Evolutionary conservation across 345 rosid species (phyloP).

Genomic region (Brassica rapa): DNA sequence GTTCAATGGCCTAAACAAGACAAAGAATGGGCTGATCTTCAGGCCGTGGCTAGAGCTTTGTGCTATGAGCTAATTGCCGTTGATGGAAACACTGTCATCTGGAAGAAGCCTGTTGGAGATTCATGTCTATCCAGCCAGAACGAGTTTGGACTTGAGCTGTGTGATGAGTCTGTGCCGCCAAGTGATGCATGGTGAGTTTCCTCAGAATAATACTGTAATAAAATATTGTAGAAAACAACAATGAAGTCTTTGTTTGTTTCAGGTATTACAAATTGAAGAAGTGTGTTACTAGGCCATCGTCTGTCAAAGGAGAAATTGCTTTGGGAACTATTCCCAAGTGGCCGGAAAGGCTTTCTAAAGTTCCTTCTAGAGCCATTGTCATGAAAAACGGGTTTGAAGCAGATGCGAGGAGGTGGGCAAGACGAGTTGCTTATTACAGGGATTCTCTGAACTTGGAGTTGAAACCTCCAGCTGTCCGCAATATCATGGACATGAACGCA

Average conservation of each 20-base stretch:
- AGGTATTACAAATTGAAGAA: conserved; percentile 84
- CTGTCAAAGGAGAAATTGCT: conserved; percentile 64
- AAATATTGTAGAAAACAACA: neutral
- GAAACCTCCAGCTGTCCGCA: conserved; percentile 73
- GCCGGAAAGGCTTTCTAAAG: conserved; percentile 77
- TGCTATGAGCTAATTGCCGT: conserved; percentile 88
- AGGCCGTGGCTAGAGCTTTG: conserved; percentile 83
- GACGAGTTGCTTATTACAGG: conserved; percentile 87
- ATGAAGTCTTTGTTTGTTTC: conserved; percentile 21
- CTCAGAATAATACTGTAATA: neutral
- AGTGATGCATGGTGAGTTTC: conserved; percentile 73
- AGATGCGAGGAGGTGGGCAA: conserved; percentile 80
- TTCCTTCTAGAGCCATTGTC: conserved; percentile 65
- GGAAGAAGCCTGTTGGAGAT: conserved; percentile 48
- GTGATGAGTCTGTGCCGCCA: conserved; percentile 69
- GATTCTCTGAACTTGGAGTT: conserved; percentile 49
- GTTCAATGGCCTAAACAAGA: conserved; percentile 98
- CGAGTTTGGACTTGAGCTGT: conserved; percentile 62
- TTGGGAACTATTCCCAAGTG: conserved; percentile 71
- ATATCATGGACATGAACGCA: conserved; percentile 95
- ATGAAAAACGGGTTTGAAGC: conserved; percentile 83
- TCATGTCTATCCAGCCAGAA: too few relatives aligned
- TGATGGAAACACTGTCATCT: conserved; percentile 92
- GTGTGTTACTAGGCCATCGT: conserved; percentile 63
- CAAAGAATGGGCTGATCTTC: conserved; percentile 99